Conservation (phyloP, 176 grass and related monocot species). For the Juncus inflexus region DNA sequence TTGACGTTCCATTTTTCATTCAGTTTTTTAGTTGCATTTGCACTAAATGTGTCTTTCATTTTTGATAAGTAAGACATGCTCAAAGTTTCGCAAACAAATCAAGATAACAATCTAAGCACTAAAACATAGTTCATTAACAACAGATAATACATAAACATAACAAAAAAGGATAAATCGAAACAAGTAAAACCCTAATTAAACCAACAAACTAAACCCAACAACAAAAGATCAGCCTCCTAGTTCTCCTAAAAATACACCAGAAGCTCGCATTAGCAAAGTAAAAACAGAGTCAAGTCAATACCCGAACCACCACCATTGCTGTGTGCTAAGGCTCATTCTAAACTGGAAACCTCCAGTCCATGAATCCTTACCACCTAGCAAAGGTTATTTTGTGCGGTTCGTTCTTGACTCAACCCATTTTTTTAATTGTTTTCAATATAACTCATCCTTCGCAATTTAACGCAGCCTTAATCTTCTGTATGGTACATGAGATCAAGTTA, state of each 20-base stretch:
- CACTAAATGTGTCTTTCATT: no score
- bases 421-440: background rate
- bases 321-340: conserved; percentile 39
- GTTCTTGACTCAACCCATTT: conserved; percentile 86
- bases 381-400: conserved; percentile 68
- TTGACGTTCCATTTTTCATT: no score
- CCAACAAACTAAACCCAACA: conserved; percentile 8
- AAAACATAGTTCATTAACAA: conserved; percentile 1
- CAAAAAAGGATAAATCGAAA: conserved; percentile 3
- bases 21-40: no score
- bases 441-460: conserved; percentile 47
- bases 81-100: no score
- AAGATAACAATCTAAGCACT: background rate
- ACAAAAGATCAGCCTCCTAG: conserved; percentile 8
- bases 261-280: background rate
- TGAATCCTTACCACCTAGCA: conserved; percentile 67
- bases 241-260: conserved; percentile 31
- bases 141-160: conserved; percentile 8
- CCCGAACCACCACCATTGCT: conserved; percentile 99
- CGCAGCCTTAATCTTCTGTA: conserved; percentile 70
- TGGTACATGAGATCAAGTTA: conserved; percentile 75
- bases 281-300: conserved; percentile 63
- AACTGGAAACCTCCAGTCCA: background rate
- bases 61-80: no score
- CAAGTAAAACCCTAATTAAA: conserved; percentile 8